phyloP scores from a whole-genome alignment of 2,329 filamentous ascomycete genomes.

The Fusarium camptoceras region DNA sequence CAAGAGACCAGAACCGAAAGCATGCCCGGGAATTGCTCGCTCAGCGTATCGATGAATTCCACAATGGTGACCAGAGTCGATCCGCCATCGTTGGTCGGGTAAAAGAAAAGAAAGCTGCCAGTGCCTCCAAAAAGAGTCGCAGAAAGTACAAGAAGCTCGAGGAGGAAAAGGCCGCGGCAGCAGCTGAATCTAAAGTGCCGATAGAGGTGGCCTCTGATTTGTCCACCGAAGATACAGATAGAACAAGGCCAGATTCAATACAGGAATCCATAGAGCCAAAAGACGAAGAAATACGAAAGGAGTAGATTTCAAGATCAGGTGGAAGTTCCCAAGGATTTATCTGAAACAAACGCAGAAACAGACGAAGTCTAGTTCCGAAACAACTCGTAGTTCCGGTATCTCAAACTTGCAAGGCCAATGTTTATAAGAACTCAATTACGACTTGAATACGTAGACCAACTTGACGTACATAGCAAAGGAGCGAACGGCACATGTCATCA shows the following conservation, averaged over 20 bases:
- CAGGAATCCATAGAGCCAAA: not conserved
- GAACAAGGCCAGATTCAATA: not conserved
- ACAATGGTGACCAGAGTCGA: constrained; percentile 77
- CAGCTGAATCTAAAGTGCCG: not conserved
- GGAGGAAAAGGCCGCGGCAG: constrained; percentile 55
- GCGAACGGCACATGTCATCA: constrained; percentile 39
- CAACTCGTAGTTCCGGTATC: not conserved
- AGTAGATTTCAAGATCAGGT: not conserved
- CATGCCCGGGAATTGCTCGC: constrained; percentile 83
- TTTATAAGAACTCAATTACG: not conserved
- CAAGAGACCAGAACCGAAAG: constrained; percentile 86
- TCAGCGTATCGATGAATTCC: constrained; percentile 76
- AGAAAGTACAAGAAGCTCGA: constrained; percentile 79
- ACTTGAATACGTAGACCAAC: not conserved
- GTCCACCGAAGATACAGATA: not conserved
- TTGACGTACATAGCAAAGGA: not conserved
- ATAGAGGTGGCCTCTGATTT: not conserved
- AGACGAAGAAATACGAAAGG: not conserved
- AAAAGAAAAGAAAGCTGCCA: constrained; percentile 77
- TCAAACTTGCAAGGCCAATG: not conserved
- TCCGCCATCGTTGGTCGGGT: constrained; percentile 71
- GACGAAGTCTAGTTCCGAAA: not conserved
- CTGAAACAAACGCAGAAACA: not conserved
- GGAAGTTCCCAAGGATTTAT: not conserved
- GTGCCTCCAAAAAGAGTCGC: constrained; percentile 82